Evolutionary conservation across 495 filamentous ascomycete genomes (phyloP), one percentile per base, ranked within the genome.

Genomic region (Aspergillus affinis): DNA sequence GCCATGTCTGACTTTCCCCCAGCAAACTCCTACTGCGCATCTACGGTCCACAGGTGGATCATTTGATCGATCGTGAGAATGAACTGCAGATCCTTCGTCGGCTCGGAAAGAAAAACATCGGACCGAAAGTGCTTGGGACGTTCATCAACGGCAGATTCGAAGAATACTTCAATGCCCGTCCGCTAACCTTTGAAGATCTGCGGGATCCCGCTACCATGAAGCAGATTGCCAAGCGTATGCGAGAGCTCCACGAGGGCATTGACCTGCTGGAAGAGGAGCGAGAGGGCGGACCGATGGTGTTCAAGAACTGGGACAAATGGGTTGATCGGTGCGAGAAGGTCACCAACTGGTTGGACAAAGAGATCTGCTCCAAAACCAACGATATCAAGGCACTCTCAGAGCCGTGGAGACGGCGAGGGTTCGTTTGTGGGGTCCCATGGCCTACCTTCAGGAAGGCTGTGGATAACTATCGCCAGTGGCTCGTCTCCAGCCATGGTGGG

Each of bases 221-320:
- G 65, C 90, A 96, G 64, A 98, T 99, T 69, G 93, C 94, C n/a
- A 99, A 98, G 79, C 88, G 94, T 45, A 96, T 99, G 90, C 82
- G 92, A 60, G 94, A 99, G 73, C 81, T 99, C 20, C 94, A 99
- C 63, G 91, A 95, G 56, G 94, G 94, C 8, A 88, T 99, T 59
- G 90, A 96, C 18, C 80, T 99, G 17, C 82, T 93, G 0, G 81
- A 86, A 13, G 78, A 87, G 50, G 94, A 99, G 72, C 82, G 84
- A 47, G 81, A 89, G 30, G 84, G 81, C 19, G 94, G 94, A 0
- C 88, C 94, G 0, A 86, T 86, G 65, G 88, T 96, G 36, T 94
- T 91, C 84, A 83, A 80, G 54, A 97, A 97, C 65, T 98, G 93
- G 94, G 91, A 97, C 71, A 93, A 90, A 67, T 99, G 94, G 94